Percentiles rank a stretch among this genome's conserved stretches.
Evolutionary conservation across 805 yeast species (phyloP).

Genomic region (Wilhelminamyces savonicus): DNA sequence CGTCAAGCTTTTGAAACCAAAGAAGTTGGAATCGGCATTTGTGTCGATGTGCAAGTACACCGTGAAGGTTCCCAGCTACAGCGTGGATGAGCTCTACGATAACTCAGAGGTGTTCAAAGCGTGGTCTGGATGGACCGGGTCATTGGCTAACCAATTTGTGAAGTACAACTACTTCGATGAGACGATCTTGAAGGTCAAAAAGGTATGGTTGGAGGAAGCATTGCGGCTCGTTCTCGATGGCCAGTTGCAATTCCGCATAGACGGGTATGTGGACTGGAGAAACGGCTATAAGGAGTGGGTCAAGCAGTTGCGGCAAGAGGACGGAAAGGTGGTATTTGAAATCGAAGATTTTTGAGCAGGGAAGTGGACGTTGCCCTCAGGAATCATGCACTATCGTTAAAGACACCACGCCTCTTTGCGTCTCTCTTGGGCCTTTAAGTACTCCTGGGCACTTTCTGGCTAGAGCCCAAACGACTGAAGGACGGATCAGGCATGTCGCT

Average conservation of each 20-base stretch:
- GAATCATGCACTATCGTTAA: too few species aligned
- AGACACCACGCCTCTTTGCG: too few species aligned
- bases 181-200: constrained; percentile 17
- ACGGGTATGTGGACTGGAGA: constrained; percentile 33
- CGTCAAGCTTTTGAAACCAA: constrained; percentile 31
- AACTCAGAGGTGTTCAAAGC: constrained; percentile 18
- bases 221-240: constrained; percentile 17
- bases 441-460: too few species aligned
- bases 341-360: constrained; percentile 28
- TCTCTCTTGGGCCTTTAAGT: too few species aligned
- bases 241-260: constrained; percentile 24
- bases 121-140: constrained; percentile 32
- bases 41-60: constrained; percentile 31
- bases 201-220: constrained; percentile 31
- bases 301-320: constrained; percentile 18
- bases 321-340: constrained; percentile 28
- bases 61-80: constrained; percentile 25
- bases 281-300: constrained; percentile 23
- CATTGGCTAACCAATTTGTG: constrained; percentile 22
- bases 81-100: constrained; percentile 21
- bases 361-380: too few species aligned
- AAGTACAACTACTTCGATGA: constrained; percentile 31
- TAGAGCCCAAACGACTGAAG: too few species aligned
- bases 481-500: too few species aligned
- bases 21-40: constrained; percentile 20